Evolutionary conservation across 768 basidiomycete genomes (phyloP), one percentile per base, ranked within the genome.

Genomic region (Leccinum subgranulosum): DNA sequence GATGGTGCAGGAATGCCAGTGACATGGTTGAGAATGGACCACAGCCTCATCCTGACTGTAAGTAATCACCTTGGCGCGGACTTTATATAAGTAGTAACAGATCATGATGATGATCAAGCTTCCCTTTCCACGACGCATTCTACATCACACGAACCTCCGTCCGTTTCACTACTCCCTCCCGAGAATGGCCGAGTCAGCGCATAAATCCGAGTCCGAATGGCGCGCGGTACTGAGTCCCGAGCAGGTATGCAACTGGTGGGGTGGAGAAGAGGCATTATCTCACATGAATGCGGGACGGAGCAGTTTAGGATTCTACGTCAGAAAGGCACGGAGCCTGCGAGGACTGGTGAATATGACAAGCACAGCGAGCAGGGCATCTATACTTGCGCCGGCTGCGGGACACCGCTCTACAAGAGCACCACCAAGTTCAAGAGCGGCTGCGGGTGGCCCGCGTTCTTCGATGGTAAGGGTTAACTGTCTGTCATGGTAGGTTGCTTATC

Each of bases 361-460:
- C 80, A 83, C 72, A 70, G 70, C 23, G 82, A 76, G 3, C 67
- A 81, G 28, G 94, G 94, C 9, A 79, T 86, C 1, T 96, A 94
- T 68, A 64, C 74, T 46, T 95, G 94, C 67, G 87, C 84, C 9
- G 94, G 82, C 8, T 96, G 94, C 71, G 79, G 79, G 34, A 84
- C 91, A 3, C 87, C 93, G 1, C 75, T 97, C 50, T 97, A 96
- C 78, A 91, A 87, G 78, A 91, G 89, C 66, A 79, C 78, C 27
- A 94, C 92, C 62, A 97, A 97, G 75, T 97, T 96, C 74, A 81
- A 88, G 64, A 94, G 91, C 57, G 92, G 93, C 8, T 96, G 92
- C 66, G 94, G 94, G 23, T 98, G 94, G 94, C 94, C 95, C n/a
- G 92, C 94, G 1, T 98, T 97, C 81, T 98, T 88, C 69, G 94